A percentile compares a stretch with the other conserved stretches of the same genome.
Evolutionary conservation across 2,329 filamentous ascomycete genomes (phyloP).

Genomic region (Cladophialophora psammophila): DNA sequence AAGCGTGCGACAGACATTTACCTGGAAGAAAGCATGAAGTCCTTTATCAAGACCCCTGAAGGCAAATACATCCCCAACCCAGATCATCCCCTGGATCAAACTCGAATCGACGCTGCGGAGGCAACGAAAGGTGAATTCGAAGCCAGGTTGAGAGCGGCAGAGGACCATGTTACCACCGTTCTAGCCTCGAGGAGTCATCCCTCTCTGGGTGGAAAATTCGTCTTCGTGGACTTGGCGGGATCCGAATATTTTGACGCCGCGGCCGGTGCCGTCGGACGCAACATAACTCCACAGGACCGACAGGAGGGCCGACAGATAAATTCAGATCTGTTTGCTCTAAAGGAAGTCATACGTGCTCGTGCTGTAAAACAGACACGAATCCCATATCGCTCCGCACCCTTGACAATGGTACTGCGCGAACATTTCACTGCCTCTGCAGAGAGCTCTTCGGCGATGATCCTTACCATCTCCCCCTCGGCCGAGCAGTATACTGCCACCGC

Average conservation of each 20-base stretch:
- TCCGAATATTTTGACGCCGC: constrained; percentile 48
- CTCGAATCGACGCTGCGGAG: constrained; percentile 51
- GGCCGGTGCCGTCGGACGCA: too few species aligned
- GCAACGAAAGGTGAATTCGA: constrained; percentile 50
- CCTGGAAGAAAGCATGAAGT: constrained; percentile 49
- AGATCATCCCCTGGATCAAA: constrained; percentile 47
- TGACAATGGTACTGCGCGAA: constrained; percentile 55
- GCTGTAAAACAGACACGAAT: constrained; percentile 45
- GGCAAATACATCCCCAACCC: constrained; percentile 49
- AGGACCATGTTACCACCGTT: constrained; percentile 43
- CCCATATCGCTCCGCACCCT: constrained; percentile 52
- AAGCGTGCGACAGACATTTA: constrained; percentile 53
- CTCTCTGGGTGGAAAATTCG: constrained; percentile 52
- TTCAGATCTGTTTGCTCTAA: constrained; percentile 54
- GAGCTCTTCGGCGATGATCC: constrained; percentile 48
- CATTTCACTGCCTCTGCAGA: constrained; percentile 46
- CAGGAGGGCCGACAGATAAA: constrained; percentile 56
- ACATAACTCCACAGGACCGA: constrained; percentile 48
- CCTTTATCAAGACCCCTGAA: constrained; percentile 42
- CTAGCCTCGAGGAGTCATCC: constrained; percentile 39
- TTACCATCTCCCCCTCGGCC: constrained; percentile 50
- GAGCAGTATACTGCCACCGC: constrained; percentile 51
- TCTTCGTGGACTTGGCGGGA: constrained; percentile 57
- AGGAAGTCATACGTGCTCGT: constrained; percentile 56
- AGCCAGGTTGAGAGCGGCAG: constrained; percentile 45